Evolutionary conservation across 306 rosid genomes (phyloP), one percentile per base, ranked within the genome.

Genomic region (Acmispon strigosus): DNA sequence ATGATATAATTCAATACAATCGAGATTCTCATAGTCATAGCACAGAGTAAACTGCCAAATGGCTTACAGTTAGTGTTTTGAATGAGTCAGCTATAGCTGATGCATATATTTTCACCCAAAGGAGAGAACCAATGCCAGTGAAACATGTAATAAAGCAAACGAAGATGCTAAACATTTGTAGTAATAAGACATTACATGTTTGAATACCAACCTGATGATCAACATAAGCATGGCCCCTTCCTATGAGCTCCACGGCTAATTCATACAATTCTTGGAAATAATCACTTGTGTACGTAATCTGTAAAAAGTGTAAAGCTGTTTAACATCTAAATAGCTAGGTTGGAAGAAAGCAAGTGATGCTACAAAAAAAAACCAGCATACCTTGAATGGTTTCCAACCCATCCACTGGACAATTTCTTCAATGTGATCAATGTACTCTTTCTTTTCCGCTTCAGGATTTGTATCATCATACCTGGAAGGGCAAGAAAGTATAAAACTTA

Each of bases 341-440:
- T 4, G 17, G 47, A 58, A 37, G 27, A 54, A 18, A 10, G 32
- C 12, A 67, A 19, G 22, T 65, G 47, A 12, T 17, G 17, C 22
- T 13, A 76, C 22, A 41, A 42, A 58, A 43, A 24, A 10, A 58
- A 36, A 75, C 56, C 24, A 75, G 37, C 54, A 69, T 80, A 89
- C 98, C 99, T 91, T 89, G 62, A 65, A 79, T 9, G 99, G 99
- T 78, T 95, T 86, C 99, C 97, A 95, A 63, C 97, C 99, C 95
- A 95, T 95, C 99, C 99, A 95, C 70, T 78, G 76, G 66, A 95
- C 97, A 86, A 95, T 89, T 79, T 95, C 99, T 80, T 91, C 82
- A 58, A 95, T 95, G 75, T 87, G 99, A 81, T 95, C 96, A 80
- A 95, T 95, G 65, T 89, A 95, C 73, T 95, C 99, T 84, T 86